Percentiles rank a stretch among this genome's conserved stretches.
Evolutionary conservation across 345 rosid genomes (phyloP).

Genomic region (Gossypioides kirkii): DNA sequence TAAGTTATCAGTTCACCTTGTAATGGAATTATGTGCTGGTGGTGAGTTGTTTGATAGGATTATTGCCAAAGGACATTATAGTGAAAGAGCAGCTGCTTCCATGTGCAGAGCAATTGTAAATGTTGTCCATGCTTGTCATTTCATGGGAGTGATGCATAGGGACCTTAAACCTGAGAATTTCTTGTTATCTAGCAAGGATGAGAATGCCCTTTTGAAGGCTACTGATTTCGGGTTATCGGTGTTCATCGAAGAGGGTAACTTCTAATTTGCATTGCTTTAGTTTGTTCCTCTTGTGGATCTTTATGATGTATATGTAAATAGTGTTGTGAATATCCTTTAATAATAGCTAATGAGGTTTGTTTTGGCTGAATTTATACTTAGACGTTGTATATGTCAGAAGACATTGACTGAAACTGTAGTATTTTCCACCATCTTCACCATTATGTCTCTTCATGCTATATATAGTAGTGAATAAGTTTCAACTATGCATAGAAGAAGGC

Average conservation of each 20-base stretch:
- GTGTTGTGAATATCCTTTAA: neutral
- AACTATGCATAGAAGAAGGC: neutral
- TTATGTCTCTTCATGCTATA: neutral
- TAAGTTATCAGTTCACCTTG: conserved; percentile 67
- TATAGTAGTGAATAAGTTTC: neutral
- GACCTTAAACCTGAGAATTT: conserved; percentile 96
- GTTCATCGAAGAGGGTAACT: conserved; percentile 46
- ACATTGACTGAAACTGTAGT: neutral
- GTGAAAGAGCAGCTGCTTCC: conserved; percentile 76
- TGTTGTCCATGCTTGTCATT: conserved; percentile 80
- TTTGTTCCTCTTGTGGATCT: conserved; percentile 6
- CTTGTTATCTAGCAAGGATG: conserved; percentile 65
- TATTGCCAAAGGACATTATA: conserved; percentile 66
- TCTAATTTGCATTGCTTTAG: neutral
- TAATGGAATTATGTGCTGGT: conserved; percentile 97
- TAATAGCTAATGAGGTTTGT: neutral
- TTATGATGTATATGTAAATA: neutral
- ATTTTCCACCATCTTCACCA: neutral
- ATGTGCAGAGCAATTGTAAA: conserved; percentile 61
- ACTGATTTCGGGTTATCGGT: conserved; percentile 87
- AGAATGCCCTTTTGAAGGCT: conserved; percentile 61
- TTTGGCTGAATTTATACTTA: neutral
- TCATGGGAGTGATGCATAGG: conserved; percentile 87
- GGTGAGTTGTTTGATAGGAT: conserved; percentile 86
- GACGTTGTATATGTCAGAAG: neutral